Percentiles rank a stretch among this genome's conserved stretches.
These are phyloP conservation scores for Narthecium ossifragum DNA, from an alignment of 106 monocot species.

Conservation along the genomic window DNA sequence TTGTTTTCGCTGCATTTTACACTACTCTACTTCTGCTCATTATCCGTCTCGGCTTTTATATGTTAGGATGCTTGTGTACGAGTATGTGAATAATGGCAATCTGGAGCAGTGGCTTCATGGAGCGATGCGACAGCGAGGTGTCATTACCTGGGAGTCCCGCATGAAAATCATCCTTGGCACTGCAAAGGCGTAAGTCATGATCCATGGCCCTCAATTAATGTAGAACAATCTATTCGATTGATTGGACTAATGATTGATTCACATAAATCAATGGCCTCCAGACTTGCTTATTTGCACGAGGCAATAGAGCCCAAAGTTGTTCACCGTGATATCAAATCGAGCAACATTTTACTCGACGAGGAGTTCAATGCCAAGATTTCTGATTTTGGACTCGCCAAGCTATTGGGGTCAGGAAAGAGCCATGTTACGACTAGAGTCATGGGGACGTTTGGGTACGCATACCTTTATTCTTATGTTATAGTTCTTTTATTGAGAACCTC, in stretches of 20 bases:
- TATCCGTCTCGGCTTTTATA: neutral
- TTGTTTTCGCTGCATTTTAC: too few relatives aligned
- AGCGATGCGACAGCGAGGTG: conserved; percentile 50
- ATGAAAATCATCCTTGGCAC: conserved; percentile 53
- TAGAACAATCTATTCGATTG: too few relatives aligned
- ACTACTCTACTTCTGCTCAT: too few relatives aligned
- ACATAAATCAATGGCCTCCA: conserved; percentile 3
- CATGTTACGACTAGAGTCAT: conserved; percentile 54
- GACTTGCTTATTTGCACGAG: conserved; percentile 36
- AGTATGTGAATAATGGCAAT: conserved; percentile 42
- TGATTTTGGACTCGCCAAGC: conserved; percentile 60
- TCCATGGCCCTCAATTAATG: too few relatives aligned
- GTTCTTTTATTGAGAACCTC: too few relatives aligned
- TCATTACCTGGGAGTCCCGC: conserved; percentile 46
- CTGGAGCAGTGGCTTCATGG: conserved; percentile 58
- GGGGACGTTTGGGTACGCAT: conserved; percentile 55
- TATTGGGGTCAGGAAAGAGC: conserved; percentile 47
- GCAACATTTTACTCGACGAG: conserved; percentile 46
- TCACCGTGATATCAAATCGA: conserved; percentile 33
- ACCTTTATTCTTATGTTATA: neutral
- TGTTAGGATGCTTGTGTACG: conserved; percentile 57
- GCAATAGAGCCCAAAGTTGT: conserved; percentile 40
- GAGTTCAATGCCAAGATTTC: conserved; percentile 54
- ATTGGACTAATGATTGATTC: neutral
- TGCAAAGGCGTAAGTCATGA: conserved; percentile 58